Conservation (phyloP, 2,329 filamentous ascomycete genomes). For the Karstenula rhodostoma region DNA sequence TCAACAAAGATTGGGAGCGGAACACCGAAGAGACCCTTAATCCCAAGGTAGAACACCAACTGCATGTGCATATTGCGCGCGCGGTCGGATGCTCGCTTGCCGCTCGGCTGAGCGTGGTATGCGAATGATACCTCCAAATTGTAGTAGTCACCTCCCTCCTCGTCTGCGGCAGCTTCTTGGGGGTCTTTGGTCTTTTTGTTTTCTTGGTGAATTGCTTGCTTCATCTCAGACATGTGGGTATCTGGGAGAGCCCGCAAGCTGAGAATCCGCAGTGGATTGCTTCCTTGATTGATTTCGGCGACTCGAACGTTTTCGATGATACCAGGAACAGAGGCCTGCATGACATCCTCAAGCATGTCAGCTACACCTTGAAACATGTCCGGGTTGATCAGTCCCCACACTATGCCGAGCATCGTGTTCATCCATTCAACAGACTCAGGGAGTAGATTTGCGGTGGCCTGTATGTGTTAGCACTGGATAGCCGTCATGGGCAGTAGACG, state of each 20-base stretch:
- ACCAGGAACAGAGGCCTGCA: constrained; percentile 92
- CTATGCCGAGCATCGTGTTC: constrained; percentile 83
- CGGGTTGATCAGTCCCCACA: constrained; percentile 93
- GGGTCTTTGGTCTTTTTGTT: constrained; percentile 84
- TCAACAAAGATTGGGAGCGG: constrained; percentile 90
- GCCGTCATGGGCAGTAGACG: constrained; percentile 22
- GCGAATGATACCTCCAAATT: constrained; percentile 91
- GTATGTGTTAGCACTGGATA: background rate
- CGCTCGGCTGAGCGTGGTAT: constrained; percentile 84
- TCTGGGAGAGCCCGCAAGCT: constrained; percentile 88
- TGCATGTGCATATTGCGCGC: constrained; percentile 98
- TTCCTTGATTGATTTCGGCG: constrained; percentile 92
- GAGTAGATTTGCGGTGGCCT: constrained; percentile 85
- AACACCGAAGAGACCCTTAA: constrained; percentile 88
- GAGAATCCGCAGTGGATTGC: constrained; percentile 86
- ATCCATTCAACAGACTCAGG: constrained; percentile 94
- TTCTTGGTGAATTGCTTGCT: constrained; percentile 78
- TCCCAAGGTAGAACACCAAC: constrained; percentile 89
- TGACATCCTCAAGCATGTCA: constrained; percentile 94
- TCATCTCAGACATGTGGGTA: constrained; percentile 79
- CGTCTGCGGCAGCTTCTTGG: constrained; percentile 85
- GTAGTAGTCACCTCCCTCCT: constrained; percentile 91
- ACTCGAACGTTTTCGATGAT: constrained; percentile 95
- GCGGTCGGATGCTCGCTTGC: constrained; percentile 75
- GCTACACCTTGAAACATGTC: constrained; percentile 93